Percentiles rank a stretch among this genome's conserved stretches.
phyloP scores from a whole-genome alignment of 2,329 filamentous ascomycete genomes.

The Cercospora sp. region DNA sequence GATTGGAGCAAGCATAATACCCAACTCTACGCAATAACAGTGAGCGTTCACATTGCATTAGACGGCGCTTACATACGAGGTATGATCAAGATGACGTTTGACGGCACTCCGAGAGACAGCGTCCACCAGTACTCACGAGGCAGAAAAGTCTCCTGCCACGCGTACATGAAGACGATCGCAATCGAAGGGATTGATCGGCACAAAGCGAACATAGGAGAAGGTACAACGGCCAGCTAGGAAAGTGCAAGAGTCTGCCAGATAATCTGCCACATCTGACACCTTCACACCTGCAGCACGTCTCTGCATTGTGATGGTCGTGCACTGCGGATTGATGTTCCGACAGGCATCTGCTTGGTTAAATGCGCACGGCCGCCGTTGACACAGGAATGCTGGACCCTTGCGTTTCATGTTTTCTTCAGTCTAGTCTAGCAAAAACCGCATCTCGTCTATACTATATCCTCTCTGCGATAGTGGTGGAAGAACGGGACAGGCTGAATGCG shows the following conservation, averaged over 20 bases:
- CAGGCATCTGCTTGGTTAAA: not conserved
- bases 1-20: slow-evolving; percentile 14
- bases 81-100: not conserved
- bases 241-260: not conserved
- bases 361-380: not conserved
- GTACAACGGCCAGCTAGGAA: not conserved
- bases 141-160: not conserved
- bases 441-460: not conserved
- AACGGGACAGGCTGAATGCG: not conserved
- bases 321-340: not conserved
- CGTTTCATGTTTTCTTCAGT: not conserved
- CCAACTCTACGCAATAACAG: slow-evolving; percentile 6
- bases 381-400: not conserved
- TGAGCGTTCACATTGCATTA: slow-evolving; percentile 14
- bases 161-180: not conserved
- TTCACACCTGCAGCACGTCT: not conserved
- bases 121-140: not conserved
- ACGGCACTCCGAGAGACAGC: not conserved
- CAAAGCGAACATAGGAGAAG: not conserved
- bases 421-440: not conserved
- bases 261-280: not conserved
- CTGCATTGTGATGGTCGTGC: not conserved
- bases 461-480: not conserved
- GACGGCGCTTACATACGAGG: not conserved
- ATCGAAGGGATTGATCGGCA: not conserved